Evolutionary conservation across 2,329 filamentous ascomycete species (phyloP).

Genomic region (Fusarium solani-melongenae): DNA sequence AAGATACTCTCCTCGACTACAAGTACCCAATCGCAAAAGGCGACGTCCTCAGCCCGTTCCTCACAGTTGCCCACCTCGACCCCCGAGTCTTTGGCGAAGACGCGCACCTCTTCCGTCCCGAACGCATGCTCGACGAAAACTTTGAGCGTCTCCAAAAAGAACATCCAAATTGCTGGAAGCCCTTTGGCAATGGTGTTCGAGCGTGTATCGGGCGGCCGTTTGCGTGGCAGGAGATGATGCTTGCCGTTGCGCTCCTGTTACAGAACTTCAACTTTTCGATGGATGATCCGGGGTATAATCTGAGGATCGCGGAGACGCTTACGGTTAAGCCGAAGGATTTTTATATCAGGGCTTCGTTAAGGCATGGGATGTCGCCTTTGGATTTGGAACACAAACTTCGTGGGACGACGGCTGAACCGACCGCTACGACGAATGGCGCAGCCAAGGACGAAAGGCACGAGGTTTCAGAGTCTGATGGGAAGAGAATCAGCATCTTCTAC

Average conservation of each 20-base stretch:
- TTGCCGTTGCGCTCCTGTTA: slow-evolving; percentile 64
- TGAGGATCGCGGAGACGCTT: slow-evolving; percentile 64
- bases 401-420: slow-evolving; percentile 21
- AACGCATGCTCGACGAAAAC: slow-evolving; percentile 69
- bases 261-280: slow-evolving; percentile 75
- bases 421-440: slow-evolving; percentile 8
- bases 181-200: slow-evolving; percentile 64
- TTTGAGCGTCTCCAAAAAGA: slow-evolving; percentile 51
- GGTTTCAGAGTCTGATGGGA: neutral
- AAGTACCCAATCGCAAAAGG: slow-evolving; percentile 63
- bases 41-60: slow-evolving; percentile 56
- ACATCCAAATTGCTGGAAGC: slow-evolving; percentile 56
- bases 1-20: slow-evolving; percentile 60
- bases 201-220: slow-evolving; percentile 65
- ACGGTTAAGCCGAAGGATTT: slow-evolving; percentile 72
- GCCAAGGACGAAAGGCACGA: neutral
- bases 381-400: slow-evolving; percentile 50
- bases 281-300: slow-evolving; percentile 66
- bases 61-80: slow-evolving; percentile 65
- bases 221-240: slow-evolving; percentile 64
- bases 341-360: slow-evolving; percentile 65
- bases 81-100: slow-evolving; percentile 67
- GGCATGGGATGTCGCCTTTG: slow-evolving; percentile 53
- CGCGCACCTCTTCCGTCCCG: slow-evolving; percentile 67
- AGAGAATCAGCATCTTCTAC: slow-evolving; percentile 70